Evolutionary conservation across 1,139 yeast species (phyloP).

Genomic region (Candida labiduridarum): DNA sequence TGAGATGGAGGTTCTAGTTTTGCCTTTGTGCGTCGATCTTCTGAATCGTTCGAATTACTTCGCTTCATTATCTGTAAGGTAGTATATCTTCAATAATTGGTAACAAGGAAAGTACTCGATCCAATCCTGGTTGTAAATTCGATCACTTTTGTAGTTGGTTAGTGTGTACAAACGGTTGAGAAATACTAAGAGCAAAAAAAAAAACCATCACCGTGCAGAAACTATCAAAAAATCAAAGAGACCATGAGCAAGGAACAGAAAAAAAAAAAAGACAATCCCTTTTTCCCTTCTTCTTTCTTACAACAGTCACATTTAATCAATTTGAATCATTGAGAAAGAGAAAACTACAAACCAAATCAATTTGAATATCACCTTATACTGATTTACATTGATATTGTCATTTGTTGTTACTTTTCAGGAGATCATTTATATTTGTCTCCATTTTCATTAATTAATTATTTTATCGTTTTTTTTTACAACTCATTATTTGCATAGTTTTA

Average conservation of each 20-base stretch:
- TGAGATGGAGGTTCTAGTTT: background rate
- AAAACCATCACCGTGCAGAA: background rate
- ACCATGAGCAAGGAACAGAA: background rate
- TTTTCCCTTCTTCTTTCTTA: background rate
- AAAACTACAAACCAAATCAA: background rate
- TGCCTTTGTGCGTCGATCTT: background rate
- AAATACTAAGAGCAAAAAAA: background rate
- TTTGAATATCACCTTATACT: background rate
- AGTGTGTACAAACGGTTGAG: background rate
- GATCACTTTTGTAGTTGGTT: background rate
- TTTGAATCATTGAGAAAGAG: background rate
- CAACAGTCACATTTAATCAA: background rate
- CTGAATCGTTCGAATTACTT: background rate
- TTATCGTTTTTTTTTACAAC: background rate
- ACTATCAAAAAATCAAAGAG: background rate
- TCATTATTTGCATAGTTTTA: background rate
- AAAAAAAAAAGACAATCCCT: background rate
- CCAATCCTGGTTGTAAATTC: no score
- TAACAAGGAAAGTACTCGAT: no score
- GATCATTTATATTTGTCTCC: no score
- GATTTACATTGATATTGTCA: background rate
- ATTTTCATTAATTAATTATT: no score
- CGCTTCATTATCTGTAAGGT: background rate
- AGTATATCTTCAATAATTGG: no score
- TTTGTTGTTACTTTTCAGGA: background rate